These are phyloP conservation scores for Selaginella moellendorffii DNA, from an alignment of 75 land plant genomes.

Conservation along the genomic window DNA sequence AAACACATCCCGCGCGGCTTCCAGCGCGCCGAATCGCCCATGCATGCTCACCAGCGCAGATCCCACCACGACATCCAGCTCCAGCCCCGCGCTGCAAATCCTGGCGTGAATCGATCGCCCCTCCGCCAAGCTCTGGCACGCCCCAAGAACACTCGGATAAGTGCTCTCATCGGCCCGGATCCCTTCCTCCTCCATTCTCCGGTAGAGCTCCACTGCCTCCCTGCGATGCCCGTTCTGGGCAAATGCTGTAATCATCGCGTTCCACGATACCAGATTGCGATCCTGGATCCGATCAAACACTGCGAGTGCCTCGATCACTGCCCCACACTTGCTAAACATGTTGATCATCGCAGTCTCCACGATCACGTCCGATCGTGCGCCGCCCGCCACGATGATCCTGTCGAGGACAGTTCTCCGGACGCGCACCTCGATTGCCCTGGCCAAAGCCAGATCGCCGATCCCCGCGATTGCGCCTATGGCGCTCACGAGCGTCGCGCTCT, in stretches of 20 bases:
- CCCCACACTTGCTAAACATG: constrained; percentile 33
- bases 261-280: constrained; percentile 60
- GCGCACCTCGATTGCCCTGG: neutral
- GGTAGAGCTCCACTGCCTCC: constrained; percentile 30
- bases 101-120: constrained; percentile 11
- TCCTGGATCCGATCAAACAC: constrained; percentile 30
- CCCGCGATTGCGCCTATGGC: neutral
- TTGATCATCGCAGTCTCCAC: neutral
- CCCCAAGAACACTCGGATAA: constrained; percentile 46
- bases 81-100: neutral
- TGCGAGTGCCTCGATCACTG: constrained; percentile 29
- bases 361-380: neutral
- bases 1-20: constrained; percentile 24
- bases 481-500: neutral
- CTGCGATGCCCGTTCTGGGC: constrained; percentile 35
- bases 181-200: constrained; percentile 44
- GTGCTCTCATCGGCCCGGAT: constrained; percentile 50
- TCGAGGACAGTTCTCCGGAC: neutral
- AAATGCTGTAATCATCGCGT: constrained; percentile 63
- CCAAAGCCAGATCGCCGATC: neutral
- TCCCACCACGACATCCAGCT: constrained; percentile 5
- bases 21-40: constrained; percentile 14
- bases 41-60: constrained; percentile 17
- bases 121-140: constrained; percentile 28
- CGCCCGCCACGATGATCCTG: neutral